Conservation (phyloP, 2,329 filamentous ascomycete genomes). For the Colletotrichum endophyticum region DNA sequence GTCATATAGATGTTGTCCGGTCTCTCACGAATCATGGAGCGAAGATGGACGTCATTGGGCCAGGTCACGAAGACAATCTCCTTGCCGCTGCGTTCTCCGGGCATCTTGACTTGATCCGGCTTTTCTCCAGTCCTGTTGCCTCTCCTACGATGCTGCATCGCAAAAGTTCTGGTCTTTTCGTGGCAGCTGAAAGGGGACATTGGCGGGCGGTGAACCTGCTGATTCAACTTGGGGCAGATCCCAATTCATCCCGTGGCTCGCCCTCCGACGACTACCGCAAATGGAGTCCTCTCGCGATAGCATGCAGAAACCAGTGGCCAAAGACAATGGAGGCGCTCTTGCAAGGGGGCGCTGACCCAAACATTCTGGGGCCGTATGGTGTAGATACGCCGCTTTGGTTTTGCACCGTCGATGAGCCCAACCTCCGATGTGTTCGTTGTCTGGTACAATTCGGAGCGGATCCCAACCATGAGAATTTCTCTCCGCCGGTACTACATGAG, state of each 20-base stretch:
- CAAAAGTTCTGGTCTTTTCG: background rate
- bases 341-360: background rate
- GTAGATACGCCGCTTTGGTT: background rate
- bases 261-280: background rate
- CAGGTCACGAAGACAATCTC: background rate
- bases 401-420: background rate
- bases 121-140: accelerated
- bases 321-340: background rate
- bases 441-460: background rate
- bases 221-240: background rate
- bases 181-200: background rate
- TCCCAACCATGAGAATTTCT: background rate
- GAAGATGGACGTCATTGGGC: background rate
- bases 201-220: background rate
- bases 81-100: background rate
- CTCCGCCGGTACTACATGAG: background rate
- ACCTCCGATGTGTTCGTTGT: background rate
- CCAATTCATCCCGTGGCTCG: background rate
- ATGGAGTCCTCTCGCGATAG: background rate
- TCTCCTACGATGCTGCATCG: accelerated
- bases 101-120: background rate
- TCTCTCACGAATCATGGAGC: background rate
- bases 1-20: background rate
- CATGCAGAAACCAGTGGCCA: background rate
- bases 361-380: background rate